Evolutionary conservation across 2,329 filamentous ascomycete species (phyloP).

Genomic region (Verticillium nubilum): DNA sequence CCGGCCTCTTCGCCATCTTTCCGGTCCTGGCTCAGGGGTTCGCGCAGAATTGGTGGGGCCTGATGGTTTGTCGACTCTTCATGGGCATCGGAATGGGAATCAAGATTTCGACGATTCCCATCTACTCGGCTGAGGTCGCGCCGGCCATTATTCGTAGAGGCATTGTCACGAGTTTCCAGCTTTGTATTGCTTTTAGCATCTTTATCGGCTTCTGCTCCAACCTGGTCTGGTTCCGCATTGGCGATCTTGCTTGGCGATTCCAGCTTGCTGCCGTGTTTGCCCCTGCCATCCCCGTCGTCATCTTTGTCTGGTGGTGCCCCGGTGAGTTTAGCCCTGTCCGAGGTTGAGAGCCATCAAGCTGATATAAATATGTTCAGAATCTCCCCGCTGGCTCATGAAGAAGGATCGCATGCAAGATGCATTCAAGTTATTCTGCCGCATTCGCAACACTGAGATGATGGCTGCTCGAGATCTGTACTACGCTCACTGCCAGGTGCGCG

Average conservation of each 20-base stretch:
- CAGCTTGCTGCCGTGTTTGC: slow-evolving; percentile 60
- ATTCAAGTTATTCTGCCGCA: slow-evolving; percentile 47
- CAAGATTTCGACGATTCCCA: slow-evolving; percentile 41
- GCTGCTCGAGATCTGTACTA: slow-evolving; percentile 60
- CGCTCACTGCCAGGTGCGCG: slow-evolving; percentile 36
- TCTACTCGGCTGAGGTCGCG: slow-evolving; percentile 48
- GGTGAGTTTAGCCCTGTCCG: not conserved
- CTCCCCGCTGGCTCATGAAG: slow-evolving; percentile 62
- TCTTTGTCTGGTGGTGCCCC: slow-evolving; percentile 55
- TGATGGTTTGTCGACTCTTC: slow-evolving; percentile 43
- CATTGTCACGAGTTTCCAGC: slow-evolving; percentile 70
- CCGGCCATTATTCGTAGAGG: slow-evolving; percentile 47
- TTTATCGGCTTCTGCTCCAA: slow-evolving; percentile 52
- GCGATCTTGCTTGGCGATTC: slow-evolving; percentile 49
- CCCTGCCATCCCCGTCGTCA: slow-evolving; percentile 45
- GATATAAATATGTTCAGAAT: slow-evolving; percentile 34
- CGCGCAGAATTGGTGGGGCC: slow-evolving; percentile 52
- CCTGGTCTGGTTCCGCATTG: slow-evolving; percentile 45
- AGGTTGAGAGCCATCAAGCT: not conserved
- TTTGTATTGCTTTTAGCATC: slow-evolving; percentile 54
- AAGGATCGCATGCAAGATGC: slow-evolving; percentile 50
- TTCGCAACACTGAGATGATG: slow-evolving; percentile 54
- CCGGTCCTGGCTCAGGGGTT: slow-evolving; percentile 54
- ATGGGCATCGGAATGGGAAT: slow-evolving; percentile 58
- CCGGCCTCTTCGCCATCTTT: slow-evolving; percentile 42